phyloP scores from a whole-genome alignment of 2,329 filamentous ascomycete genomes.

The Hypoxylon sp. region DNA sequence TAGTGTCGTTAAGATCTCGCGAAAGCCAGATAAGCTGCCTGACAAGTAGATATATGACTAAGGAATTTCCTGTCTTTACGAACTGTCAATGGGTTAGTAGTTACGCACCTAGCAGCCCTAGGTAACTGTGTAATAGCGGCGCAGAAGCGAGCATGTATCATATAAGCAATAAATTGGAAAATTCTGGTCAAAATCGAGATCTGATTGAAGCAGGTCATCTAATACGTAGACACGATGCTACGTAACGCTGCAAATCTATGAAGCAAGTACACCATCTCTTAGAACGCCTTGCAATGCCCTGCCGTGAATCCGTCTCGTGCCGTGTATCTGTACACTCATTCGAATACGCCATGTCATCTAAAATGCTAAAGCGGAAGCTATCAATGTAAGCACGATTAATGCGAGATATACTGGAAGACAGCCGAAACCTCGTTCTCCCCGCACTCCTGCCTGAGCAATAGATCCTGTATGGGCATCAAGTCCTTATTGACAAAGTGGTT shows the following conservation, averaged over 20 bases:
- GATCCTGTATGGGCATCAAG: conserved; percentile 87
- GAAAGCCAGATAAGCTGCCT: not conserved
- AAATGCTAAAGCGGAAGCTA: not conserved
- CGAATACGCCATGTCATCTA: conserved; percentile 13
- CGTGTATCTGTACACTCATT: conserved; percentile 2
- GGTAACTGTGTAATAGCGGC: not conserved
- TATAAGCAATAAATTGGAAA: not conserved
- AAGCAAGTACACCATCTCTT: not conserved
- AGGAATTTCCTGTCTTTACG: not conserved
- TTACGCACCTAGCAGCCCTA: too few species aligned
- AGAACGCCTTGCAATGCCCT: conserved; percentile 18
- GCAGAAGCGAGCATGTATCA: not conserved
- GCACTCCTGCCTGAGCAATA: conserved; percentile 89
- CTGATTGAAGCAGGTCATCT: conserved; percentile 3
- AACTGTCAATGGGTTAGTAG: not conserved
- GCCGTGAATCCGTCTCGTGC: not conserved
- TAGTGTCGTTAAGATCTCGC: conserved; percentile 21
- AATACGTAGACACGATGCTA: not conserved
- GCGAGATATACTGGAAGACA: conserved; percentile 99
- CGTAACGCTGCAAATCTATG: conserved; percentile 1
- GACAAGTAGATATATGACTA: not conserved
- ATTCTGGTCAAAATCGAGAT: not conserved
- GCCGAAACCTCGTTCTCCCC: conserved; percentile 86
- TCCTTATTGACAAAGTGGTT: conserved; percentile 93
- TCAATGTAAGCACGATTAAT: conserved; percentile 60